These are phyloP conservation scores for Termitomyces sp. DNA, from an alignment of 768 basidiomycete genomes.

Conservation along the genomic window DNA sequence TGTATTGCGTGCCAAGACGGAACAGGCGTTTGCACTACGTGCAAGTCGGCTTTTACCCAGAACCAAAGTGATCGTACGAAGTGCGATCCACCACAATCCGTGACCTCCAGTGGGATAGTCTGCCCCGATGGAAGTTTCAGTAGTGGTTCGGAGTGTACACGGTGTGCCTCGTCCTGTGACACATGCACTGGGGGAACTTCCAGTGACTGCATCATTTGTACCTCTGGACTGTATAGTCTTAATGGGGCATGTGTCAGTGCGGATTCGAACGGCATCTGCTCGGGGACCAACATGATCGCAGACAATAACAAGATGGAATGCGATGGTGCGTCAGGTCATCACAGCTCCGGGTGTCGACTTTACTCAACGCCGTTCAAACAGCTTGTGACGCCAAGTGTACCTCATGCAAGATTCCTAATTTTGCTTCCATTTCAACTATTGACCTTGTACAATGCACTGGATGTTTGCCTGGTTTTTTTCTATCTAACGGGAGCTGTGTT, in stretches of 20 bases:
- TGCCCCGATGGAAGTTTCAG: constrained; percentile 67
- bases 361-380: constrained; percentile 20
- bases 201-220: constrained; percentile 67
- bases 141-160: constrained; percentile 43
- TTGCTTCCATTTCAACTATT: constrained; percentile 61
- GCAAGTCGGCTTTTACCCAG: constrained; percentile 62
- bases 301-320: constrained; percentile 77
- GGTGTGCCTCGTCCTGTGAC: constrained; percentile 59
- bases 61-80: constrained; percentile 57
- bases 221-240: constrained; percentile 48
- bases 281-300: constrained; percentile 59
- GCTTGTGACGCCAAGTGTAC: constrained; percentile 79
- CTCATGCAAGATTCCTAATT: constrained; percentile 68
- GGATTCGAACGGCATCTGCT: constrained; percentile 64
- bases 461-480: constrained; percentile 72
- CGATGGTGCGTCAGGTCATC: constrained; percentile 50
- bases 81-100: constrained; percentile 50
- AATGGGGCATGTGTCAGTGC: constrained; percentile 67
- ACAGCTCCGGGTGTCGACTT: neutral
- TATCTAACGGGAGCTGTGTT: constrained; percentile 68
- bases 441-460: constrained; percentile 67
- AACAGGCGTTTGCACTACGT: constrained; percentile 65
- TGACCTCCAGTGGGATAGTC: constrained; percentile 43
- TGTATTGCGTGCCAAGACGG: constrained; percentile 58
- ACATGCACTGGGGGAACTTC: constrained; percentile 63